Evolutionary conservation across 148 eudicot species (phyloP), one percentile per base, ranked within the genome.

Genomic region (Arctostaphylos glauca): DNA sequence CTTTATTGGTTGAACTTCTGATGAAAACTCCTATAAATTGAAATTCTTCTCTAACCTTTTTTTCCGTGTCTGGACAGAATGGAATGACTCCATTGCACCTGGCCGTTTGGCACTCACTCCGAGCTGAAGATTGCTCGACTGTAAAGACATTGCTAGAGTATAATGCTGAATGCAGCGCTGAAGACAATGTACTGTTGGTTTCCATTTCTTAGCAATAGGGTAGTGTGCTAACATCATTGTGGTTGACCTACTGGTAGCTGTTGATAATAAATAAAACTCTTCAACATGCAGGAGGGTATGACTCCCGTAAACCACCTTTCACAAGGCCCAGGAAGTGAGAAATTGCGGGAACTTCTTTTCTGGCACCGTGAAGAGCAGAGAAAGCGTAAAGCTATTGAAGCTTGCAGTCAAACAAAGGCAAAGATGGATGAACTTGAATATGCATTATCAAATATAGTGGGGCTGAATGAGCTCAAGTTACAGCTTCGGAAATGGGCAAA

Each of bases 21-120:
- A 48, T 70, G 8, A 16, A 70, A 77, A 31, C 31, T 55, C 55
- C 71, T 54, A 46, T 44, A 12, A 3, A 9, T 16, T 10, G 43
- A 31, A 38, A 50, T 67, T 67, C 23, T 38, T 52, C 52, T 60
- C 21, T 23, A 48, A 55, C 18, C 31, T 47, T 25, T 2, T 52
- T 56, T 62, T 67, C 9, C 21, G 48, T 79, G 19, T 56, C 55
- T 50, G 6, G 88, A 88, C 91, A 96, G 99, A 97, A 97, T 91
- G 99, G 99, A 68, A 97, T 97, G 99, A 92, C 98, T 56, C 97
- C 99, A 74, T 90, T 97, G 86, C 99, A 97, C 90, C 96, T 97
- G 81, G 97, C 98, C 79, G 98, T 94, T 72, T 97, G 99, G 98
- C 92, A 94, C 85, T 92, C 98, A 48, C 94, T 93, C 80, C 83